Evolutionary conservation across 352 stramenopile genomes (phyloP).

Genomic region (Phytophthora meadii): DNA sequence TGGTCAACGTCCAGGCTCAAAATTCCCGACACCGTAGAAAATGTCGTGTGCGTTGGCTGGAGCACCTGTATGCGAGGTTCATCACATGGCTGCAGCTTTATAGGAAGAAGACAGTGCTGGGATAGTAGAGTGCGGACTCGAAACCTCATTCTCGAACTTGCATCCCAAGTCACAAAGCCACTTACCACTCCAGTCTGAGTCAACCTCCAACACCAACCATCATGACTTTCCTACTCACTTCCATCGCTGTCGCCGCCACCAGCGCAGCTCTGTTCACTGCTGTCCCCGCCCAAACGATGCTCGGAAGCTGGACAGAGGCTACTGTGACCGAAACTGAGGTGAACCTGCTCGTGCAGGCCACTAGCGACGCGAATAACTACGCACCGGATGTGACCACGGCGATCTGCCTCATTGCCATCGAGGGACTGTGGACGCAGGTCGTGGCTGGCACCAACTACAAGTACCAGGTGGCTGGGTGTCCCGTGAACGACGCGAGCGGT

Average conservation of each 20-base stretch:
- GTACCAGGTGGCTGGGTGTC: conserved; percentile 51
- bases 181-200: conserved; percentile 1
- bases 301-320: conserved; percentile 29
- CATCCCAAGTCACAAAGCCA: conserved; percentile 16
- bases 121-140: conserved; percentile 16
- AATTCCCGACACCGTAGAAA: conserved; percentile 5
- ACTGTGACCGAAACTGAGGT: conserved; percentile 33
- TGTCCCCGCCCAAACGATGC: conserved; percentile 19
- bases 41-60: conserved; percentile 13
- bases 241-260: neutral
- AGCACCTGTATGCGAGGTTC: neutral
- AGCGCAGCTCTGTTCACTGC: conserved; percentile 15
- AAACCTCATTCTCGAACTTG: conserved; percentile 27
- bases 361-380: conserved; percentile 44
- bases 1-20: neutral
- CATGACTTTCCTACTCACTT: conserved; percentile 19
- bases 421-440: conserved; percentile 43
- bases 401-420: conserved; percentile 50
- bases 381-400: conserved; percentile 32
- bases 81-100: too few relatives aligned
- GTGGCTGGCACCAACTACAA: conserved; percentile 66
- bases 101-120: neutral
- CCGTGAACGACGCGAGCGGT: conserved; percentile 38
- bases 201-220: neutral
- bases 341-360: conserved; percentile 39